phyloP scores from a whole-genome alignment of 495 filamentous ascomycete genomes.

The Aspergillus wentii region DNA sequence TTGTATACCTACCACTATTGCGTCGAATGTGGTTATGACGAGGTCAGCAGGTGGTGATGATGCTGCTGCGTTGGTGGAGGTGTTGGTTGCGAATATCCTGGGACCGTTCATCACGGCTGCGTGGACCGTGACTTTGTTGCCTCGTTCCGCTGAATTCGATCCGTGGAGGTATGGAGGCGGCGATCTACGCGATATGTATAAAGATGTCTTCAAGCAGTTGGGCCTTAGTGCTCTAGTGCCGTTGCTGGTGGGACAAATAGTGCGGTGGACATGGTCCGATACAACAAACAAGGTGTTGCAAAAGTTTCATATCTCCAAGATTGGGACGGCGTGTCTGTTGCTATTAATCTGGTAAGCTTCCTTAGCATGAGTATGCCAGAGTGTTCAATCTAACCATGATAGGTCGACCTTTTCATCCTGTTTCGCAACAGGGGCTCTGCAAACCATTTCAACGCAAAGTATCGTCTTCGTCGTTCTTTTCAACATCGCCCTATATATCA shows the following conservation, averaged over 20 bases:
- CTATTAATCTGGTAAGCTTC: slow-evolving; percentile 46
- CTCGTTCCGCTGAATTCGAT: slow-evolving; percentile 36
- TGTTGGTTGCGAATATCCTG: slow-evolving; percentile 49
- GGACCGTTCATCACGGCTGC: slow-evolving; percentile 49
- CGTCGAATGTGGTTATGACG: slow-evolving; percentile 56
- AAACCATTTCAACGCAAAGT: slow-evolving; percentile 37
- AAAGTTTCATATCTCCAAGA: slow-evolving; percentile 41
- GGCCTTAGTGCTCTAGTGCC: slow-evolving; percentile 46
- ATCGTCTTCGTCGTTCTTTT: slow-evolving; percentile 48
- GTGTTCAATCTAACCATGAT: background rate
- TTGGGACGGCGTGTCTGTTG: slow-evolving; percentile 41
- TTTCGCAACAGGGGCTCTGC: slow-evolving; percentile 49
- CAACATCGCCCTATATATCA: slow-evolving; percentile 49
- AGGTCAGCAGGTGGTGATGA: slow-evolving; percentile 50
- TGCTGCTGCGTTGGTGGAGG: slow-evolving; percentile 50
- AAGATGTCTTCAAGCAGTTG: slow-evolving; percentile 46
- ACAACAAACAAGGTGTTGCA: slow-evolving; percentile 31
- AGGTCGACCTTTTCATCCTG: slow-evolving; percentile 52
- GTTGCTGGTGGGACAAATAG: slow-evolving; percentile 41
- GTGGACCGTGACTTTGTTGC: slow-evolving; percentile 47
- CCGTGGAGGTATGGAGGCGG: slow-evolving; percentile 38
- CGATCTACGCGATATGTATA: slow-evolving; percentile 45
- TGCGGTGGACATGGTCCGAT: slow-evolving; percentile 45
- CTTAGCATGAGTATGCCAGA: background rate
- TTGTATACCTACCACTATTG: slow-evolving; percentile 56